Conservation (phyloP, 1,139 yeast genomes). For the Yarrowia galli region DNA sequence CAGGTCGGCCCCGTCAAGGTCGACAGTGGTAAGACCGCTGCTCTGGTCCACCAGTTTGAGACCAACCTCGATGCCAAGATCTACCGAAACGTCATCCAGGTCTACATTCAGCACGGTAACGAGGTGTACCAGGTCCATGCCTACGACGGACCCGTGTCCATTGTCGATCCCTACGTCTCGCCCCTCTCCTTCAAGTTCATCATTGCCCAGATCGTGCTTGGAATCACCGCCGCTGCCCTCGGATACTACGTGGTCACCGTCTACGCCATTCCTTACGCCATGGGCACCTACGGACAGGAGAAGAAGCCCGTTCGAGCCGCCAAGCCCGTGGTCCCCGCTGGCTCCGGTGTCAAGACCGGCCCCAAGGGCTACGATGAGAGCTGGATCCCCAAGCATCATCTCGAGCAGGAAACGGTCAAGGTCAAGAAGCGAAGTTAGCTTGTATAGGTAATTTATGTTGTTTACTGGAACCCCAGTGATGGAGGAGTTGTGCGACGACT, state of each 20-base stretch:
- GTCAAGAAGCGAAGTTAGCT: background rate
- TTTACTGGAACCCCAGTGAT: too few relatives aligned
- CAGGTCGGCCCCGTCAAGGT: constrained; percentile 68
- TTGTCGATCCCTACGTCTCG: constrained; percentile 73
- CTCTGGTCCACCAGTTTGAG: constrained; percentile 45
- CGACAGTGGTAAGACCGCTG: constrained; percentile 58
- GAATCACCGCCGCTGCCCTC: constrained; percentile 59
- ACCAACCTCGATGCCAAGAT: constrained; percentile 64
- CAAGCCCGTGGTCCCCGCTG: constrained; percentile 49
- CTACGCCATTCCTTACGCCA: constrained; percentile 34
- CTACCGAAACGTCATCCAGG: constrained; percentile 67
- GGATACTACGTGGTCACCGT: constrained; percentile 53
- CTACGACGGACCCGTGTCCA: constrained; percentile 62
- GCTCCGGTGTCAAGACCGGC: constrained; percentile 48
- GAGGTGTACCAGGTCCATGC: constrained; percentile 62
- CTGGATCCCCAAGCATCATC: constrained; percentile 63
- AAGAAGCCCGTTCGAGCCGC: constrained; percentile 41
- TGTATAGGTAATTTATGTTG: background rate
- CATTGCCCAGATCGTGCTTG: constrained; percentile 63
- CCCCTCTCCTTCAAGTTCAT: constrained; percentile 76
- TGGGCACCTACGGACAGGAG: constrained; percentile 26
- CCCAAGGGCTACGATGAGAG: constrained; percentile 56
- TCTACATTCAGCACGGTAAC: constrained; percentile 62
- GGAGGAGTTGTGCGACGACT: too few relatives aligned
- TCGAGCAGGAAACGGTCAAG: constrained; percentile 55